phyloP scores from a whole-genome alignment of 1,284 basidiomycete species.

The Calocybe gambosa region DNA sequence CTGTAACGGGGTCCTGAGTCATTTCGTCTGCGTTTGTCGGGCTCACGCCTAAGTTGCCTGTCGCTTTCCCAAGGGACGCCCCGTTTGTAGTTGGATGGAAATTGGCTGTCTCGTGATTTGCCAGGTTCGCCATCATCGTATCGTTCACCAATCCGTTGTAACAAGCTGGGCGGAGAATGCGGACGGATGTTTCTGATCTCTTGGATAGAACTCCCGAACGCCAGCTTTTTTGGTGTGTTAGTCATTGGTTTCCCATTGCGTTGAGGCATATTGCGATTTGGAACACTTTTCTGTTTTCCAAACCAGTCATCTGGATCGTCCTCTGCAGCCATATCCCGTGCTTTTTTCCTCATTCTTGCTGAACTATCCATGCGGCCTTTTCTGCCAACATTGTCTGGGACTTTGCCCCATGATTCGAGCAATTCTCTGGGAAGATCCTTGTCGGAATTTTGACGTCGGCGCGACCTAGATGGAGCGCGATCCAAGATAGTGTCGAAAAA shows the following conservation, averaged over 20 bases:
- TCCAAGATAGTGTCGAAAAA: constrained; percentile 47
- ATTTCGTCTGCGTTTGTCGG: constrained; percentile 21
- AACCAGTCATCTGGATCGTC: constrained; percentile 65
- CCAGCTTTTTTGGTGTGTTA: constrained; percentile 27
- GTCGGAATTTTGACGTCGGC: constrained; percentile 28
- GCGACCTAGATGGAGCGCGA: constrained; percentile 17
- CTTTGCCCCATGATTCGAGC: constrained; percentile 27
- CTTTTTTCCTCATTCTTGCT: constrained; percentile 46
- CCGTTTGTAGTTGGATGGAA: constrained; percentile 7
- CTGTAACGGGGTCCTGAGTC: constrained; percentile 32
- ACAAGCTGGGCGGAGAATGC: constrained; percentile 20
- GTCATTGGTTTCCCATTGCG: constrained; percentile 10
- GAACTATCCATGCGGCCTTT: constrained; percentile 55
- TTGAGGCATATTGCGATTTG: constrained; percentile 5
- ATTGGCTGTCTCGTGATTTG: constrained; percentile 5
- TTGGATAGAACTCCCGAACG: constrained; percentile 30
- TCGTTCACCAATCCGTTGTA: constrained; percentile 19
- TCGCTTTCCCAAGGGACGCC: neutral
- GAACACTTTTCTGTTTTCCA: constrained; percentile 22
- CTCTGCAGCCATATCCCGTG: constrained; percentile 37
- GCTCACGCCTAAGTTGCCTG: constrained; percentile 11
- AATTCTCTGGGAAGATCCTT: constrained; percentile 33
- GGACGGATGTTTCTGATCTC: constrained; percentile 19
- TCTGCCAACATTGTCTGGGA: constrained; percentile 59
- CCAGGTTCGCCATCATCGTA: constrained; percentile 6